Base-by-base conservation (phyloP, 1,284 basidiomycete genomes). In the Schizophyllum commune region DNA sequence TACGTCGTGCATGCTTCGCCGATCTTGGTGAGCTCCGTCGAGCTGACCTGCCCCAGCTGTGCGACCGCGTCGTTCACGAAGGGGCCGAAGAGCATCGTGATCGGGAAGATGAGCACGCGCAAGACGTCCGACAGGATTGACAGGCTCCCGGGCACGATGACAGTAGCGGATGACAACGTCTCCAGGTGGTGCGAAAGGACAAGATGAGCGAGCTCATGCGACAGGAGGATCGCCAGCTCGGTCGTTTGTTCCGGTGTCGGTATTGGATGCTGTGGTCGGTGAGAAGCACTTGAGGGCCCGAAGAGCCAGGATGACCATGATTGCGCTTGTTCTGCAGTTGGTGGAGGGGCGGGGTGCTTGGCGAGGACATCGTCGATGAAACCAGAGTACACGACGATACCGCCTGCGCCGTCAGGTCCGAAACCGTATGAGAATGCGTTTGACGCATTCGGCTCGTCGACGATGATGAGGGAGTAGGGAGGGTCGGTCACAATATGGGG, bases 381-480 rank as follows among this genome's bases (percentile, higher is more conserved):
- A 7, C 93, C 94, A 5, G 90, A 91, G 71, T 92, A 95, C 2
- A 96, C 85, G 58, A 96, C 94, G 61, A 96, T 83, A 1, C 94
- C 94, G 59, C 92, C 92, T 0, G 89, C 92, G 27, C 93, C 92
- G 68, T 92, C 84, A 1, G 91, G 89, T 13, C 94, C 94, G 67
- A 96, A 96, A 1, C 94, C 93, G 70, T 94, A 95, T 1, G 90
- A 92, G 70, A 96, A 94, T 1, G 94, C 94, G 68, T 95, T 96
- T 17, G 81, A 81, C 32, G 85, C 78, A 58, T 89, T 85, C 0
- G 91, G 86, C 61, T 86, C 84, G 62, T 95, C 90, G 59, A 94
- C 84, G n/a, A 96, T 71, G 58, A 96, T 77, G 8, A 96, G 74
- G 32, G 90, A 91, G 71, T 94, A 96, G 0, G 94, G 93, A 52